Evolutionary conservation across 352 stramenopile genomes (phyloP), one percentile per base, ranked within the genome.

Genomic region (Plasmopara muralis): DNA sequence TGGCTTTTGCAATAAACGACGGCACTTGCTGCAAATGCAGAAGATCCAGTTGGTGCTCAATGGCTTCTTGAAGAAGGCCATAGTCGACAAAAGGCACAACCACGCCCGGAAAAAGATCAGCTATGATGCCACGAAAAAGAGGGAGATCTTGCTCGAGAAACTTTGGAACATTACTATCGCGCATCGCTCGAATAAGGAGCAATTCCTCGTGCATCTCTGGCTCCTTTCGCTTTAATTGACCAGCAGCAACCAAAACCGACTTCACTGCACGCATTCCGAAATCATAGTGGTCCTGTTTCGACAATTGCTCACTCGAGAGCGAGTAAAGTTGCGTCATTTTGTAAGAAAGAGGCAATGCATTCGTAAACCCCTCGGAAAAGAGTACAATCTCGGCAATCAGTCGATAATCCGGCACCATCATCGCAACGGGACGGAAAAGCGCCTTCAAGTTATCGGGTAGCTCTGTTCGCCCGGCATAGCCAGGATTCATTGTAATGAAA

Each of bases 401-500:
- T 4, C 92, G 79, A 40, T 97, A 97, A 50, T 97, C 91, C 4
- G 91, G 91, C 18, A 97, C 89, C 91, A 97, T 97, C 86, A 97
- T 97, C 4, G 90, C 92, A 16, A 97, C 90, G 1, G 91, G 91
- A 5, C 91, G 80, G 53, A 97, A 97, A 7, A 97, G 59, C 25
- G 90, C 86, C 62, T 97, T 97, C n/a, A 97, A 69, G 41, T 97
- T 97, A 37, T 97, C 91, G 0, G 91, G 91, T 5, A 97, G 62
- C 57, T 97, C 90, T 0, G 91, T 97, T 1, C 91, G 84, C 1
- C 90, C 91, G 18, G 90, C 87, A 47, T 97, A 97, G 0, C 91
- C 91, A 6, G 91, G 91, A 48, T 97, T 97, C 91, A 97, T 97
- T 2, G 91, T 97, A 56, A 97, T 97, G 50, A 97, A 97, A 4